Evolutionary conservation across 2,329 filamentous ascomycete genomes (phyloP).

Genomic region (Xylaria multiplex): DNA sequence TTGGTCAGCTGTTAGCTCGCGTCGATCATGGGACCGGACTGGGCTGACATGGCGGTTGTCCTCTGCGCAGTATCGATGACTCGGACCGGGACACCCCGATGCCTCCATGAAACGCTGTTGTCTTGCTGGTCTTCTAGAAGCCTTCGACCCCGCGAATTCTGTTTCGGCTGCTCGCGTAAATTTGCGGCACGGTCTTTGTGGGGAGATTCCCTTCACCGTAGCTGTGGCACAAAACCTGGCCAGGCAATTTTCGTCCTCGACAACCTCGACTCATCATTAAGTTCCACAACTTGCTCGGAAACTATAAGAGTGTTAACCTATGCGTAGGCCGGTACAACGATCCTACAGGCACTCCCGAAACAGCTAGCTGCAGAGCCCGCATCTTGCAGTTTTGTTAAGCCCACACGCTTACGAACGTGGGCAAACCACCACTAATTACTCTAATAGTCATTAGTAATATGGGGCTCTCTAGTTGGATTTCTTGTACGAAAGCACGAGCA

Average conservation of each 20-base stretch:
- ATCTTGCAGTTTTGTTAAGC: constrained; percentile 11
- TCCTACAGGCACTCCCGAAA: constrained; percentile 20
- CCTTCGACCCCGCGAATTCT: constrained; percentile 30
- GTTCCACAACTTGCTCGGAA: neutral
- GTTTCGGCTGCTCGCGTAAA: constrained; percentile 19
- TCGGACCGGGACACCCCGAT: constrained; percentile 15
- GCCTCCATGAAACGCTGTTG: constrained; percentile 6
- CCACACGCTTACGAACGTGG: constrained; percentile 7
- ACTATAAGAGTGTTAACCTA: constrained; percentile 1
- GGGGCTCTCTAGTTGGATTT: neutral
- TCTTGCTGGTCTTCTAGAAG: constrained; percentile 37
- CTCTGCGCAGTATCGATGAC: neutral
- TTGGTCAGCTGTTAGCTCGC: constrained; percentile 34
- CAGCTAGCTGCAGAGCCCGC: constrained; percentile 14
- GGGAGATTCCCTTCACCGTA: constrained; percentile 13
- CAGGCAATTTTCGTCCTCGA: neutral
- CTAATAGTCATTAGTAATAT: constrained; percentile 12
- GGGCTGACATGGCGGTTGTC: constrained; percentile 27
- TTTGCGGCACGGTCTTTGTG: constrained; percentile 12
- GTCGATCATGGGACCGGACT: constrained; percentile 30
- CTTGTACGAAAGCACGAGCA: neutral
- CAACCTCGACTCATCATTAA: neutral
- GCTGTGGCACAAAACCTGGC: constrained; percentile 7
- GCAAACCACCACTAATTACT: constrained; percentile 16
- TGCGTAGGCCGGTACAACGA: constrained; percentile 8